Percentiles rank a stretch among this genome's conserved stretches.
phyloP scores from a whole-genome alignment of 2,329 filamentous ascomycete genomes.

The Coniochaeta sp. region DNA sequence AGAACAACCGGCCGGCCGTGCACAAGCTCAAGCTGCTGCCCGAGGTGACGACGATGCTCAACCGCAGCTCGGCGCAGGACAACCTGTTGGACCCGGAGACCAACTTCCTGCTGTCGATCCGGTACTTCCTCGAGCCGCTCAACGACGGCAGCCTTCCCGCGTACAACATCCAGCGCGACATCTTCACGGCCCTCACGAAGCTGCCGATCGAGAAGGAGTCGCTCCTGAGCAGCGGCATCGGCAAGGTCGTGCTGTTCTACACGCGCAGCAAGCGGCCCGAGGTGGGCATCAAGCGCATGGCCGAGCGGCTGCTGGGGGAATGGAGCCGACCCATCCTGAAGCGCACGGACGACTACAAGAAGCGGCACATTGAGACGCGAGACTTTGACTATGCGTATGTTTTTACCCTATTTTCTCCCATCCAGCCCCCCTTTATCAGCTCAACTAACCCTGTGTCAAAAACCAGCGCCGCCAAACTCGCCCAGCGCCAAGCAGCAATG shows the following conservation, averaged over 20 bases:
- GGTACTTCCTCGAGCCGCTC: conserved; percentile 94
- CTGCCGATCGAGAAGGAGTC: conserved; percentile 88
- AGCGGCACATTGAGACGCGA: conserved; percentile 60
- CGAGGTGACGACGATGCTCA: conserved; percentile 80
- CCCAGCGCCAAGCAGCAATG: conserved; percentile 39
- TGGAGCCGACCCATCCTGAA: conserved; percentile 95
- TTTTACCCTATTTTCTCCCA: too few species aligned
- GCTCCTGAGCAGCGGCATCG: conserved; percentile 84
- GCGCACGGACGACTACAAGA: conserved; percentile 90
- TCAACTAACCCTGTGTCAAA: conserved; percentile 9
- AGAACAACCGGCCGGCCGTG: conserved; percentile 71
- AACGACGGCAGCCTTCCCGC: conserved; percentile 91
- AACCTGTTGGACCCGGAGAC: conserved; percentile 89
- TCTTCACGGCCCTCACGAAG: conserved; percentile 73
- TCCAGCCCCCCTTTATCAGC: too few species aligned
- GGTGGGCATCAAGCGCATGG: conserved; percentile 82
- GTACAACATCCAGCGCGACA: conserved; percentile 94
- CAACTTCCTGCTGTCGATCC: conserved; percentile 89
- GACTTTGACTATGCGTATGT: conserved; percentile 55
- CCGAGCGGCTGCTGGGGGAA: conserved; percentile 84
- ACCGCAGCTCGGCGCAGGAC: conserved; percentile 78
- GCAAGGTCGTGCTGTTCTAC: conserved; percentile 95
- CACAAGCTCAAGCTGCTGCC: conserved; percentile 93
- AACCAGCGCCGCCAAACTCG: conserved; percentile 45
- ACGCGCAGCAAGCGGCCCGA: conserved; percentile 91